A percentile compares a stretch with the other conserved stretches of the same genome.
Conservation (phyloP, 371 early-diverging fungal genomes). For the Actinomortierella ambigua region DNA sequence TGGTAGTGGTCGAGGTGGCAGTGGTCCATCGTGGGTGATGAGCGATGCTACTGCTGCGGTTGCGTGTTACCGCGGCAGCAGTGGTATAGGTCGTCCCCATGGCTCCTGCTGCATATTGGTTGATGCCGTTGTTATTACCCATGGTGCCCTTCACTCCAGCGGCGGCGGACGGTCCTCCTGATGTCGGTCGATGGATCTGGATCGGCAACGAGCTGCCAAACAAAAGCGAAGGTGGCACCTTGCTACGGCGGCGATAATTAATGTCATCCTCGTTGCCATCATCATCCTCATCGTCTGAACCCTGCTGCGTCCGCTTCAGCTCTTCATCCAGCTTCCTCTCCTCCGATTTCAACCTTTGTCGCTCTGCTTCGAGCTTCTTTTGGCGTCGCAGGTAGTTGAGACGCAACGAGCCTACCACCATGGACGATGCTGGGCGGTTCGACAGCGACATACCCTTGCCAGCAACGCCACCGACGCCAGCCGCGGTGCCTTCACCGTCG, state of each 20-base stretch:
- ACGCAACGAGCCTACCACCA: constrained; percentile 36
- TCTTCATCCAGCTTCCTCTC: constrained; percentile 5
- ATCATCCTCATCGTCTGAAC: constrained; percentile 10
- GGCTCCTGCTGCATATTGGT: too few relatives aligned
- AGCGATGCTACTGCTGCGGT: background rate
- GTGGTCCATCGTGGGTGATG: constrained; percentile 16
- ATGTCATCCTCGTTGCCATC: constrained; percentile 11
- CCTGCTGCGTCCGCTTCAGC: background rate
- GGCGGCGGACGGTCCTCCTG: too few relatives aligned
- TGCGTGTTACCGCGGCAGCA: too few relatives aligned
- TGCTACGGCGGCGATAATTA: background rate
- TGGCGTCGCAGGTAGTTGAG: constrained; percentile 40
- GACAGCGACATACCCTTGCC: background rate
- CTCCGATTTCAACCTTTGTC: constrained; percentile 1
- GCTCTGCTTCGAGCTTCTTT: constrained; percentile 18
- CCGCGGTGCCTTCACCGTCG: constrained; percentile 1
- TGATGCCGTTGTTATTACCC: too few relatives aligned
- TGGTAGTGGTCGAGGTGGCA: too few relatives aligned
- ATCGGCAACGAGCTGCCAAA: constrained; percentile 44
- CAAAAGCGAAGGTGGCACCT: constrained; percentile 1
- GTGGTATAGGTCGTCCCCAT: too few relatives aligned
- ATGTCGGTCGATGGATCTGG: constrained; percentile 23
- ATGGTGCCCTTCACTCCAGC: too few relatives aligned
- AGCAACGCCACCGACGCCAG: background rate
- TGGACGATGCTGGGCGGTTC: constrained; percentile 9